Conservation (phyloP, 768 basidiomycete species). For the Rhizopogon sp. region DNA sequence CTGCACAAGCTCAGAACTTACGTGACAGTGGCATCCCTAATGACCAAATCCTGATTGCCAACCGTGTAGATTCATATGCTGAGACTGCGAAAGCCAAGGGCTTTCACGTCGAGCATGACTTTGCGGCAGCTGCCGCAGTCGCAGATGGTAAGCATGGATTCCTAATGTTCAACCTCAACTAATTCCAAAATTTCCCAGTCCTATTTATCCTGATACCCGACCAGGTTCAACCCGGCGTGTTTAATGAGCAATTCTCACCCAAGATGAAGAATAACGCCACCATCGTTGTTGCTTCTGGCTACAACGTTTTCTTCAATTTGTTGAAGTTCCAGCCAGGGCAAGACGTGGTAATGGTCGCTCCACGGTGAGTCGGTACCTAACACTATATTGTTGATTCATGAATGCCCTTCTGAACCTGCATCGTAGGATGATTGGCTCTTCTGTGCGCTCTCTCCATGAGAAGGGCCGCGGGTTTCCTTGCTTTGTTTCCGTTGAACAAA, state of each 20-base stretch:
- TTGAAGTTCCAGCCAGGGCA: conserved; percentile 48
- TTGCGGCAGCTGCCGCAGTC: conserved; percentile 46
- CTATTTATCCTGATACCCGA: conserved; percentile 61
- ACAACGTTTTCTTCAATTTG: conserved; percentile 60
- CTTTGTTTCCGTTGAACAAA: conserved; percentile 60
- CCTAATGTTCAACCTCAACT: neutral
- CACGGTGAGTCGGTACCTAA: conserved; percentile 33
- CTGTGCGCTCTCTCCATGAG: conserved; percentile 55
- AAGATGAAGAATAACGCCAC: conserved; percentile 42
- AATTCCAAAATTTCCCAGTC: conserved; percentile 28
- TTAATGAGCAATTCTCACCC: conserved; percentile 50
- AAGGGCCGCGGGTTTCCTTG: conserved; percentile 61
- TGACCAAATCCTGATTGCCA: conserved; percentile 55
- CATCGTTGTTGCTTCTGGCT: conserved; percentile 59
- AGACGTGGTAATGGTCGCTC: conserved; percentile 65
- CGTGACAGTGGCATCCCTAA: conserved; percentile 60
- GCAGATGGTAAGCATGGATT: conserved; percentile 43
- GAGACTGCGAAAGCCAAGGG: conserved; percentile 51
- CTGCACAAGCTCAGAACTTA: conserved; percentile 62
- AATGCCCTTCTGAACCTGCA: neutral
- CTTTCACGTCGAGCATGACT: conserved; percentile 54
- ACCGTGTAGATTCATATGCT: conserved; percentile 53
- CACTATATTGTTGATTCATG: neutral
- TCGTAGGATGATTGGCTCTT: conserved; percentile 60
- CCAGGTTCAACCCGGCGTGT: conserved; percentile 59